These are phyloP conservation scores for Raphanus hybrid DNA, from an alignment of 441 rosid species.

Conservation along the genomic window DNA sequence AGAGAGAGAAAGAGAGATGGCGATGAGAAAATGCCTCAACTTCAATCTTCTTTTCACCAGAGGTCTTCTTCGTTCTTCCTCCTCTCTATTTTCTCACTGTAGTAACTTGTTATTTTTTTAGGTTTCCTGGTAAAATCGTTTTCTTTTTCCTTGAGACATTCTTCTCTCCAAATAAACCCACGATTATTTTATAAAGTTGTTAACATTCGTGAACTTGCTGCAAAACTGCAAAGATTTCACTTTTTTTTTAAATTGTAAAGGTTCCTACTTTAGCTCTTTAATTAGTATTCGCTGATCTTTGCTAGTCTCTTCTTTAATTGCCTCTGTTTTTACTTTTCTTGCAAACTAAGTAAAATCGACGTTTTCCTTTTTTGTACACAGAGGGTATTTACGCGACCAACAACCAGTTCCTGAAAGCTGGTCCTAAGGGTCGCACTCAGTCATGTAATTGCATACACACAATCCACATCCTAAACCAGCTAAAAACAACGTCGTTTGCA, in stretches of 20 bases:
- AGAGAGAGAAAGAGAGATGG: neutral
- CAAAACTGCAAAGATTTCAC: neutral
- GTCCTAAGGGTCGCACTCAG: constrained; percentile 15
- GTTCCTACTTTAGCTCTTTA: neutral
- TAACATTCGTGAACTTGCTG: neutral
- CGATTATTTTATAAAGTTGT: neutral
- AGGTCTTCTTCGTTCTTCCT: neutral
- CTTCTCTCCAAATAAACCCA: neutral
- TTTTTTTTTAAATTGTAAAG: neutral
- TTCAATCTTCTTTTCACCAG: neutral
- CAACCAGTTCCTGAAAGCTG: constrained; percentile 27
- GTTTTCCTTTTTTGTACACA: constrained; percentile 4
- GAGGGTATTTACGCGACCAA: constrained; percentile 23
- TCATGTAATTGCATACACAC: no score
- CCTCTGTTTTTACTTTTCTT: no score
- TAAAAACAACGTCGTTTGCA: no score
- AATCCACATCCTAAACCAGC: no score
- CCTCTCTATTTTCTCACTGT: neutral
- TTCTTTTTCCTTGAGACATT: neutral
- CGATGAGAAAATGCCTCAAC: neutral
- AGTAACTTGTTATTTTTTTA: neutral
- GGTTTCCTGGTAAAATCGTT: neutral
- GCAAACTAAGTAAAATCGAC: no score
- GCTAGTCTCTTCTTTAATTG: no score
- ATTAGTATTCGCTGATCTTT: neutral